Evolutionary conservation across 345 rosid genomes (phyloP), one percentile per base, ranked within the genome.

Genomic region (Odontarrhena argentea): DNA sequence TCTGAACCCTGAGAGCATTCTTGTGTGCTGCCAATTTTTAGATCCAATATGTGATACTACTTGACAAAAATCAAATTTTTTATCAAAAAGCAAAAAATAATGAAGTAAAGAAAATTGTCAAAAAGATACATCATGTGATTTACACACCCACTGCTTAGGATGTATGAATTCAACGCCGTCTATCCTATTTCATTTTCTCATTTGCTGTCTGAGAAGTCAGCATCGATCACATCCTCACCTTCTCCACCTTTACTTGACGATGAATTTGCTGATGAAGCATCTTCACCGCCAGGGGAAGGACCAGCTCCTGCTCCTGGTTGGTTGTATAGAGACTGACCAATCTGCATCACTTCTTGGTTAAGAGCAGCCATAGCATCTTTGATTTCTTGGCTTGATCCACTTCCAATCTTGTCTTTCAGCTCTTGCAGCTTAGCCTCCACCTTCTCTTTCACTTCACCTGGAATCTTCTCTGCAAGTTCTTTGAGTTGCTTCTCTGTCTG

Each of bases 401-500:
- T 86, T 4, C 80, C 77, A 14, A 93, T 77, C 51, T 90, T 85
- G 55, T 90, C 95, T 82, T 80, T 85, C 38, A 93, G 94, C 76
- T 86, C 94, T 76, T 87, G 80, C 2, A 93, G 84, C 76, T 93
- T 90, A 2, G 80, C 82, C 83, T 93, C 97, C 0, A 90, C 97
- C 76, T 88, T 90, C 76, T 88, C 98, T 64, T 90, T 93, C 18
- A 93, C 96, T 3, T 85, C 81, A 9, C 77, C 89, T 12, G 98
- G 98, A 14, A 90, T 89, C 74, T 90, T 90, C 63, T 90, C 97
- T 38, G 97, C 96, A 0, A 88, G 82, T 73, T 93, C 97, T 78
- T 88, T 90, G 41, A 90, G 81, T 75, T 93, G 98, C 78, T 93
- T 93, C 84, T 93, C 97, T 7, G 97, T 93, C 62, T 90, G 96